A percentile compares a stretch with the other conserved stretches of the same genome.
Conservation (phyloP, 371 early-diverging fungal genomes). For the Dichotomocladium elegans region DNA sequence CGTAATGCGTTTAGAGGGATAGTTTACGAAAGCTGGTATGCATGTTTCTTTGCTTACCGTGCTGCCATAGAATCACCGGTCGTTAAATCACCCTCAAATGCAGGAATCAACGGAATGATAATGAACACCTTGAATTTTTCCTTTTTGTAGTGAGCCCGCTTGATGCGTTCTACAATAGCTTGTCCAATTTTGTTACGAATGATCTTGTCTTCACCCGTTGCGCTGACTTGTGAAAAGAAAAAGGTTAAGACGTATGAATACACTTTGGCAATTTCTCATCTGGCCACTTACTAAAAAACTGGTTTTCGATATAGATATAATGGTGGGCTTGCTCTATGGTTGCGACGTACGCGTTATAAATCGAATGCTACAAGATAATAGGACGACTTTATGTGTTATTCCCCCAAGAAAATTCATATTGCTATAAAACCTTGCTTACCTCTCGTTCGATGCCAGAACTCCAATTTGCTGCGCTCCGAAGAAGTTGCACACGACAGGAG, state of each 20-base stretch:
- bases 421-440: slow-evolving; percentile 4
- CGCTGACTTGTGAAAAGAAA: slow-evolving; percentile 4
- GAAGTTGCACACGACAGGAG: slow-evolving; percentile 64
- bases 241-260: too few relatives aligned
- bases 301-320: slow-evolving; percentile 91
- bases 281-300: slow-evolving; percentile 83
- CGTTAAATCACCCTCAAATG: slow-evolving; percentile 81
- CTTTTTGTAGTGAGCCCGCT: slow-evolving; percentile 61
- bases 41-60: slow-evolving; percentile 37
- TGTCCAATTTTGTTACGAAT: slow-evolving; percentile 27
- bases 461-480: slow-evolving; percentile 68
- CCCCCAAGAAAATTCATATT: too few relatives aligned
- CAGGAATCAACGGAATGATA: slow-evolving; percentile 88
- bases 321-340: slow-evolving; percentile 77
- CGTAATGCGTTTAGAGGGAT: neutral
- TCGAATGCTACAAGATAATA: slow-evolving; percentile 54
- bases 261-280: too few relatives aligned
- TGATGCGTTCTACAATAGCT: slow-evolving; percentile 72
- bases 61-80: slow-evolving; percentile 71
- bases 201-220: slow-evolving; percentile 34
- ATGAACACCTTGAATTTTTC: slow-evolving; percentile 81
- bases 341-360: slow-evolving; percentile 80
- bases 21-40: slow-evolving; percentile 3
- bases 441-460: slow-evolving; percentile 62
- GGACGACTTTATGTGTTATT: too few relatives aligned